Conservation (phyloP, 2,329 filamentous ascomycete genomes). For the Sporothrix pseudoabietina region DNA sequence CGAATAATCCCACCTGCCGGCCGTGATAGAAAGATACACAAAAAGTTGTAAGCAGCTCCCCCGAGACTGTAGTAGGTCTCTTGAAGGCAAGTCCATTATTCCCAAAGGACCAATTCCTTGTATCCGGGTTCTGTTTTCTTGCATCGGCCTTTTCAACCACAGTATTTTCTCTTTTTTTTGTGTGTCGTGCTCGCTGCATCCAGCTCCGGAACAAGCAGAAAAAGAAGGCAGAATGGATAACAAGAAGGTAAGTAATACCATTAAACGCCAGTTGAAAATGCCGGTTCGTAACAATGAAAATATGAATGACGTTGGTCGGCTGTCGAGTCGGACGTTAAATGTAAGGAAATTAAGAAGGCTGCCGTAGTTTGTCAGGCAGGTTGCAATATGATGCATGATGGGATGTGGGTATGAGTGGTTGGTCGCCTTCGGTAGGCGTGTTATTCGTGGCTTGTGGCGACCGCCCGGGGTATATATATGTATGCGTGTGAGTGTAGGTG, state of each 20-base stretch:
- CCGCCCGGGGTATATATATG: slow-evolving; percentile 1
- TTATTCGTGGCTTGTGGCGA: not conserved
- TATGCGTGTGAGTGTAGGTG: not conserved
- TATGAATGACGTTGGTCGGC: not conserved
- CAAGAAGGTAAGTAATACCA: not conserved
- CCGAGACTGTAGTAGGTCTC: not conserved
- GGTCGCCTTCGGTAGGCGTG: not conserved
- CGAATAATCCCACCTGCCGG: not conserved
- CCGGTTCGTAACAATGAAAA: not conserved
- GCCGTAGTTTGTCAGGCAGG: slow-evolving; percentile 7
- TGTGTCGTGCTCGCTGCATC: not conserved
- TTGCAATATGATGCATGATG: not conserved
- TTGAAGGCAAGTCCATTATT: not conserved
- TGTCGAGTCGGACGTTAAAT: not conserved
- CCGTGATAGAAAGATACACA: not conserved
- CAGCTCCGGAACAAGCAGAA: not conserved
- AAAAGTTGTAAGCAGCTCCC: not conserved
- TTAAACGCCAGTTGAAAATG: slow-evolving; percentile 27
- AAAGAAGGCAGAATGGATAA: not conserved
- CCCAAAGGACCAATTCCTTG: not conserved
- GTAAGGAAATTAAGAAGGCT: not conserved
- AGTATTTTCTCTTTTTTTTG: not conserved
- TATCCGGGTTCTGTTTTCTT: not conserved
- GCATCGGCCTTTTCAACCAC: not conserved
- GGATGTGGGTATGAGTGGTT: not conserved